Conservation (phyloP, 345 rosid genomes). For the Carallia pectinifolia region DNA sequence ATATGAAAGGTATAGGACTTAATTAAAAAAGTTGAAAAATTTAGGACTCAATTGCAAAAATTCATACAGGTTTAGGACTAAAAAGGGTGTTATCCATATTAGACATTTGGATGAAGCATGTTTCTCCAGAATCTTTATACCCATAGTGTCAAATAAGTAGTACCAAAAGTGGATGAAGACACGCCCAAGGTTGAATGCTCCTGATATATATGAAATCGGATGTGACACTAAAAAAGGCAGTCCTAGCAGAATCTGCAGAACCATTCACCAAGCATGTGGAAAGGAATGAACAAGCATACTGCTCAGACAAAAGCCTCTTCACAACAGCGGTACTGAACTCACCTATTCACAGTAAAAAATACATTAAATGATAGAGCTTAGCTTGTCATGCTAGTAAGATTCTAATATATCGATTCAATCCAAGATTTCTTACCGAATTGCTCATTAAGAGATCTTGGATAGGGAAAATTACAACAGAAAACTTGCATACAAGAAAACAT, state of each 20-base stretch:
- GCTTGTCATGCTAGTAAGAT: slow-evolving; percentile 3
- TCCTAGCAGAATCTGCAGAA: slow-evolving; percentile 85
- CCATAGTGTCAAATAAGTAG: slow-evolving; percentile 19
- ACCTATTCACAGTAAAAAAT: slow-evolving; percentile 42
- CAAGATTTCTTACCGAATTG: no score
- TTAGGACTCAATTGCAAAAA: no score
- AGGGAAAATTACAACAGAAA: no score
- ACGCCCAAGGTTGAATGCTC: slow-evolving; percentile 94
- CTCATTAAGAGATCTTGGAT: no score
- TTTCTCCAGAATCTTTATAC: not conserved
- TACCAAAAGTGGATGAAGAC: slow-evolving; percentile 97
- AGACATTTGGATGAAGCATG: not conserved
- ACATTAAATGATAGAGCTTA: slow-evolving; percentile 21
- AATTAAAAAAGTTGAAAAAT: no score
- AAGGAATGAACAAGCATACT: slow-evolving; percentile 32
- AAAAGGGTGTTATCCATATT: not conserved
- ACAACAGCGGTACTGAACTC: slow-evolving; percentile 47
- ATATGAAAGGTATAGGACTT: no score
- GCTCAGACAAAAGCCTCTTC: slow-evolving; percentile 21
- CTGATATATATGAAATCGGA: slow-evolving; percentile 69
- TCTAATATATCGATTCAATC: not conserved
- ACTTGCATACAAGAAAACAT: not conserved
- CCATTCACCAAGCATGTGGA: slow-evolving; percentile 34
- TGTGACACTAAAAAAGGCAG: slow-evolving; percentile 71
- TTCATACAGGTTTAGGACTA: no score